Base-by-base conservation (phyloP, 208 protist species). In the Crithidia acanthocephali region DNA sequence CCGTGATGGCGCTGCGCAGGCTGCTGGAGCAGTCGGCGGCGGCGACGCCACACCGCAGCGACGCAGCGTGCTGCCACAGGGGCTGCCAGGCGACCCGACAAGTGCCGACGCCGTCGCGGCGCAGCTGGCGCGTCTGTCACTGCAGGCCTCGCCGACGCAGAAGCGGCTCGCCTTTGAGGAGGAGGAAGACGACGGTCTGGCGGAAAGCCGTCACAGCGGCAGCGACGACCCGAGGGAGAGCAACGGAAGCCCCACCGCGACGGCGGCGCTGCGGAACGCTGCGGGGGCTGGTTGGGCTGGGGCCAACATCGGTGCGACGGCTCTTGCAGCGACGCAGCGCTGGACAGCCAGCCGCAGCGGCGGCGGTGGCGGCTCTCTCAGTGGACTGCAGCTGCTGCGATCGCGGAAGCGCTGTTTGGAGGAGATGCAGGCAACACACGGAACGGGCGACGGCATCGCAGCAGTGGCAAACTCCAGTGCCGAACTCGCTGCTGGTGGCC, bases 351-450 rank as follows among this genome's bases (percentile, higher is more conserved):
- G 23, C 35, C 37, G 62, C 11, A 25, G 10, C 4, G 33, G 25
- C 6, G 22, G 37, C 5, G 25, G 50, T 20, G 42, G 48, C 5
- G 28, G 13, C 1, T 33, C 22, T 0, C 56, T 67, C 0, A 87
- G 56, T n/a, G 80, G 85, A 0, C 37, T 88, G 73, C 80, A 81
- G 52, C 71, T 87, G n/a, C 64, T 90, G 27, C 73, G 63, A 1
- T 84, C 82, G 9, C 77, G 86, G 2, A 96, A 96, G 63, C 81
- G 91, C 1, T 90, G 80, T 68, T 66, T 96, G 7, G 78, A 83
- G 10, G 91, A 95, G 57, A 79, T 87, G 67, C 66, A 84, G 33
- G 72, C 76, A 40, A 57, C 67, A 3, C 77, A 81, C 48, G 59
- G 44, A 2, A 45, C 40, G 45, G 45, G 3, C 44, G 37, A n/a